Evolutionary conservation across 208 protist species (phyloP), one percentile per base, ranked within the genome.

Genomic region (Trypanosoma congolense): DNA sequence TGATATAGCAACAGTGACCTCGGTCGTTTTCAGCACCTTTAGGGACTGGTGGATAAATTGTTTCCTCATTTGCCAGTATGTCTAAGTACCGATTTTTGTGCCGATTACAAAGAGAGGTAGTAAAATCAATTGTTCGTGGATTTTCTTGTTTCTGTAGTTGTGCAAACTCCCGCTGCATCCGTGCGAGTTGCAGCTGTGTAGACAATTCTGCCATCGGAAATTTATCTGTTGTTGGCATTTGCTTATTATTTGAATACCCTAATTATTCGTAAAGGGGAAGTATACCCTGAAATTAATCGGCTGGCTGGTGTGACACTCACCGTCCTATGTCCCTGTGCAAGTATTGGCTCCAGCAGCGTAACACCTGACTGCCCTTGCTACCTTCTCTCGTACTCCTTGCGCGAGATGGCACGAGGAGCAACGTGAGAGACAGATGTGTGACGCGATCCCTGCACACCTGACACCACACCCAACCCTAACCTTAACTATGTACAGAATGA

Each of bases 11-110:
- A 16, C 38, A 22, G 21, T 18, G 26, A 18, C 19, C 4, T 9
- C 6, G 6, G 31, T 58, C 54, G 49, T 4, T 6, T 21, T 9
- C 12, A 6, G 6, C 19, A 21, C 21, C 14, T 3, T 55, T 50
- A 1, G n/a, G 8, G 3, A 12, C 19, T 12, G 61, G 57, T 14
- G 85, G 85, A 28, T 86, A 92, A 33, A 93, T 55, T 12, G 77
- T 89, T 14, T 73, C 45, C 60, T 93, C 87, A 60, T 83, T 90
- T 9, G 87, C 80, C 36, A 87, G 59, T 16, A 93, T 77, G 56
- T 93, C 79, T 3, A 81, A 56, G 63, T 93, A 93, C 19, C 87
- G 71, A 48, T 93, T 93, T 42, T 78, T 73, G 8, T 65, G 46
- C 10, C 50, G 50, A 47, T 80, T 70, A 24, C 58, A 46, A 47